Evolutionary conservation across 371 early-diverging fungal species (phyloP), one percentile per base, ranked within the genome.

Genomic region (Fennellomyces sp.): DNA sequence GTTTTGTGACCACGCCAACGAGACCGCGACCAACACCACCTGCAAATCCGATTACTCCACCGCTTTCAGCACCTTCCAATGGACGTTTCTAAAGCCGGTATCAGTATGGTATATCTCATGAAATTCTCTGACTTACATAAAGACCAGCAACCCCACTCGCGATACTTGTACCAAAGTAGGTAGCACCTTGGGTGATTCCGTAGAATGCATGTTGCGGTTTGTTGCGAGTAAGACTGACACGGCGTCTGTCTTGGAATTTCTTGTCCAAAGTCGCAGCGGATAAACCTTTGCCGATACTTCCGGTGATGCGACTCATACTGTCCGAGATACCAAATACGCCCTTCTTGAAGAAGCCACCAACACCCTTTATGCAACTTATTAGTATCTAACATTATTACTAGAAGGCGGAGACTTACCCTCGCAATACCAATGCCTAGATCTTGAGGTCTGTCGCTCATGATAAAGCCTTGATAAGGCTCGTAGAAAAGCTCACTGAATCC

Each of bases 401-500:
- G 39, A 31, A 39, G 15, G 23, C 13, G 2, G 11, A 19, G 15
- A 55, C 56, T 79, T 51, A 94, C 95, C 55, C 91, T 88, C 0
- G 94, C 94, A 27, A 95, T 70, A 8, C 94, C 94, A 55, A 92
- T 86, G 15, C 94, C 94, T 47, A 94, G 80, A 59, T 94, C 94
- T 69, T 94, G 92, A 0, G 95, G 95, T 21, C 93, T 71, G 42
- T 89, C 90, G 53, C 92, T 93, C 80, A 90, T 90, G 27, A 93
- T 89, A 56, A 96, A 90, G 4, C 96, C 96, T 76, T 92, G 91
- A 57, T 88, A 86, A 0, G 96, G 96, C 63, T 96, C 95, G 75
- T 94, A 95, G 67, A 96, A 95, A 30, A 95, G 78, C 60, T 94
- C 94, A 5, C 84, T 78, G 17, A 94, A 93, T 5, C 96, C 96